phyloP scores from a whole-genome alignment of 805 yeast genomes.

The Candida koratica region DNA sequence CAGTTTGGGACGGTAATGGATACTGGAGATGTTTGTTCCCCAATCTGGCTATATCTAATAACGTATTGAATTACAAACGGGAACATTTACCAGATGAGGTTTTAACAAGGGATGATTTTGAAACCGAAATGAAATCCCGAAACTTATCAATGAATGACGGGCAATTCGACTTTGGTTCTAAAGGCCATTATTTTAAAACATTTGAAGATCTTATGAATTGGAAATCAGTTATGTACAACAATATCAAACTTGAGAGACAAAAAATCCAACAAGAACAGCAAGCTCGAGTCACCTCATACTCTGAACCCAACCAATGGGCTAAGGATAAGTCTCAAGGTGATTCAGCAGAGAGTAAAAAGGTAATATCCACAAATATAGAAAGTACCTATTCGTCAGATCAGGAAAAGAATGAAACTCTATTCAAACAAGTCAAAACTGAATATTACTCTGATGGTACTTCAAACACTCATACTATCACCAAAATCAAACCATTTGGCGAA shows the following conservation, averaged over 20 bases:
- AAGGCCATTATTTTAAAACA: conserved; percentile 61
- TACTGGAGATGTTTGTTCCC: conserved; percentile 92
- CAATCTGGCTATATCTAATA: conserved; percentile 33
- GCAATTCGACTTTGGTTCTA: conserved; percentile 38
- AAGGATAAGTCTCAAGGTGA: background rate
- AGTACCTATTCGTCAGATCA: conserved; percentile 14
- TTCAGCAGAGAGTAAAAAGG: conserved; percentile 2
- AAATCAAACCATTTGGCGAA: conserved; percentile 32
- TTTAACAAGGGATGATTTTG: conserved; percentile 59
- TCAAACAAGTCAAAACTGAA: conserved; percentile 31
- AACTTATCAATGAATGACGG: conserved; percentile 11
- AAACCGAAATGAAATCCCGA: conserved; percentile 21
- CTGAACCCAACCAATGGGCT: background rate
- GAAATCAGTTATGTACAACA: conserved; percentile 52
- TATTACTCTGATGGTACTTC: conserved; percentile 37
- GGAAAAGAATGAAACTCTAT: conserved; percentile 26
- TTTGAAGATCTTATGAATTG: conserved; percentile 65
- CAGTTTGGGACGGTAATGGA: conserved; percentile 82
- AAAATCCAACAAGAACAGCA: conserved; percentile 9
- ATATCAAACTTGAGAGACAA: conserved; percentile 37
- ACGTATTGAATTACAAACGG: conserved; percentile 26
- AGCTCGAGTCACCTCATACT: conserved; percentile 7
- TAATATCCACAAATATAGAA: conserved; percentile 12
- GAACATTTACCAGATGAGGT: conserved; percentile 25
- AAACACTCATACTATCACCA: conserved; percentile 25